Evolutionary conservation across 2,329 filamentous ascomycete species (phyloP).

Genomic region (Leptoxyphium fumago): DNA sequence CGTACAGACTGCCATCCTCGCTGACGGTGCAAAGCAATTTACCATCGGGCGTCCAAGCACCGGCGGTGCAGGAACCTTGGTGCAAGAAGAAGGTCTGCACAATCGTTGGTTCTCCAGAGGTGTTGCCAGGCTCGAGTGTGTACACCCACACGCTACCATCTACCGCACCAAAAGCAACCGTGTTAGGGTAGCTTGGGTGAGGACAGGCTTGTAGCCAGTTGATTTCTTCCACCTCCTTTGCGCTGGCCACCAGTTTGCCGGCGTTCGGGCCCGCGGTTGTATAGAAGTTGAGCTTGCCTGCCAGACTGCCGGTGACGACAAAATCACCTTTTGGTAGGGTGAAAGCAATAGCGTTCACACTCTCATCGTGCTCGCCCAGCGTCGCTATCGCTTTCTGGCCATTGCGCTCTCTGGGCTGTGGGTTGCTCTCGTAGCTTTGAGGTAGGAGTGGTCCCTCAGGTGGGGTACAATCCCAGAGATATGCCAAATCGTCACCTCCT

Average conservation of each 20-base stretch:
- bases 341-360: slow-evolving; percentile 74
- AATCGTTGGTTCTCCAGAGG: slow-evolving; percentile 54
- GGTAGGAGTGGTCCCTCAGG: slow-evolving; percentile 55
- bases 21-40: slow-evolving; percentile 73
- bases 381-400: slow-evolving; percentile 53
- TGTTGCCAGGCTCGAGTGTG: slow-evolving; percentile 56
- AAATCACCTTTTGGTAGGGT: slow-evolving; percentile 72
- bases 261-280: slow-evolving; percentile 6
- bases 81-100: slow-evolving; percentile 88
- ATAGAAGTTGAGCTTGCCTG: slow-evolving; percentile 59
- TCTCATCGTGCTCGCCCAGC: slow-evolving; percentile 84
- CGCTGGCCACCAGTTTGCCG: slow-evolving; percentile 53
- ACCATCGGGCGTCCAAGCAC: slow-evolving; percentile 80
- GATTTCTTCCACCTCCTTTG: slow-evolving; percentile 84
- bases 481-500: slow-evolving; percentile 72
- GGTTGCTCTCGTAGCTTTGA: slow-evolving; percentile 55
- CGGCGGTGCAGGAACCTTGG: slow-evolving; percentile 72
- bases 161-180: slow-evolving; percentile 71
- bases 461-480: slow-evolving; percentile 66
- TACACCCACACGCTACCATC: slow-evolving; percentile 96
- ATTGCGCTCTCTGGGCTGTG: slow-evolving; percentile 40
- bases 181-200: slow-evolving; percentile 55
- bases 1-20: slow-evolving; percentile 77
- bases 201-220: slow-evolving; percentile 80
- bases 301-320: slow-evolving; percentile 72